phyloP scores from a whole-genome alignment of 139 green algal genomes.

The Micractinium sp. region DNA sequence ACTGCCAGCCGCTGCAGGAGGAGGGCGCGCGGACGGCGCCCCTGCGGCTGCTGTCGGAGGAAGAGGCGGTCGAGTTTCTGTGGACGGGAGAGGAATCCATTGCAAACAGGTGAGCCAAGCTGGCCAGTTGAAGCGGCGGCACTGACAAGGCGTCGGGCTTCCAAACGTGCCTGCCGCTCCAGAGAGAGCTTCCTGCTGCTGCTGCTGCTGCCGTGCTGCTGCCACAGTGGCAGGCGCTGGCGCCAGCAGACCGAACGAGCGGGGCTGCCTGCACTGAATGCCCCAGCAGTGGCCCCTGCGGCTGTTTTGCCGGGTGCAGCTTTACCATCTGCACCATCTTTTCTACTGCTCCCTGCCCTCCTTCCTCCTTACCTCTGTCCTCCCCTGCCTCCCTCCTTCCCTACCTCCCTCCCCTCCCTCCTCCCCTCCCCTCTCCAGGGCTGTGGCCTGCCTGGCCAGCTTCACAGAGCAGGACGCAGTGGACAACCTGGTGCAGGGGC shows the following conservation, averaged over 20 bases:
- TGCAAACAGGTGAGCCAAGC: constrained; percentile 27
- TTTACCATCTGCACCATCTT: too few relatives aligned
- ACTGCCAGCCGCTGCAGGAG: neutral
- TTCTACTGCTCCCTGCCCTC: neutral
- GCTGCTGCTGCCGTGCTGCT: too few relatives aligned
- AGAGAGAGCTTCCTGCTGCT: too few relatives aligned
- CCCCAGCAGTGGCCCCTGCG: neutral
- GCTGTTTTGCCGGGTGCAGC: neutral
- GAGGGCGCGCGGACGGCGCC: constrained; percentile 40
- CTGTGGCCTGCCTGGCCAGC: constrained; percentile 8
- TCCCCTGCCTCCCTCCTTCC: neutral
- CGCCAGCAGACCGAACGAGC: too few relatives aligned
- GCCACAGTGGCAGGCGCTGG: neutral
- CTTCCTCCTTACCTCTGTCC: neutral
- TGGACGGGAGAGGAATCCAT: constrained; percentile 67
- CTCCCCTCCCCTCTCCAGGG: neutral
- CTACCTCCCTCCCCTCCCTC: neutral
- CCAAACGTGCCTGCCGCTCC: too few relatives aligned
- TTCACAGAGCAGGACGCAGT: neutral
- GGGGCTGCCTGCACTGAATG: neutral
- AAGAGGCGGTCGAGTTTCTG: constrained; percentile 67
- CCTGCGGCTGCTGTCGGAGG: constrained; percentile 63
- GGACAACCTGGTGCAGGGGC: neutral
- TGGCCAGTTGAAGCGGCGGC: neutral
- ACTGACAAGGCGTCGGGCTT: too few relatives aligned